Base-by-base conservation (phyloP, 2,329 filamentous ascomycete genomes). In the Monilinia vaccinii-corymbosi region DNA sequence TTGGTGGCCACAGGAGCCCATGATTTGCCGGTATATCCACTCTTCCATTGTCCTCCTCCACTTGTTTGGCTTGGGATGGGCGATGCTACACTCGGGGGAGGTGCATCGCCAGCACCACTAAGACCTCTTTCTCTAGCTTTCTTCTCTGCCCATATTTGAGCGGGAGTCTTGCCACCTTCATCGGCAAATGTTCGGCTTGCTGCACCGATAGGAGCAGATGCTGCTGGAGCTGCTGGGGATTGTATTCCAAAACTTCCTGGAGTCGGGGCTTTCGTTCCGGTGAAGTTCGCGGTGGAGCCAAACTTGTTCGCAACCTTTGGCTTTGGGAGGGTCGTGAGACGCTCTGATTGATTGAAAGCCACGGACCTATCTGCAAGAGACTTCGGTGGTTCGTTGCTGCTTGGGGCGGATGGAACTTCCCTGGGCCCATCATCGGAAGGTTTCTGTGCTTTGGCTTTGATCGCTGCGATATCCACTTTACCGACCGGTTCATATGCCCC, bases 91-190 rank as follows among this genome's bases (percentile, higher is more conserved):
- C 73, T 70, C 47, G 81, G 71, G 23, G 47, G 42, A 23, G 77
- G 73, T 55, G 78, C 73, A 32, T 77, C 75, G 53, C 80, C 76
- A 55, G 72, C 76, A 45, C 77, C 77, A 49, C 82, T 86, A 28
- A 73, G 66, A 25, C 81, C 84, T 61, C 86, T 81, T 72, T 94
- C 85, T 62, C 85, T 86, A 42, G 89, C 93, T 78, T 97, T 97
- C 78, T 92, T 96, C 78, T 99, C 94, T 0, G 93, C 93, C 94
- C 94, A 99, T 40, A 96, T 77, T 74, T 99, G 94, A 34, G 94
- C 92, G 8, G 94, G 94, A 6, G 94, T 97, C 79, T 97, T 99
- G 63, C 94, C 94, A 64, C 89, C 92, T 73, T 95, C 80, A 66
- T 97, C 92, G 18, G 94, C 94, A 77, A 97, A 99, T 0, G 91